A percentile compares a stretch with the other conserved stretches of the same genome.
Evolutionary conservation across 768 basidiomycete species (phyloP).

Genomic region (Russula abietina): DNA sequence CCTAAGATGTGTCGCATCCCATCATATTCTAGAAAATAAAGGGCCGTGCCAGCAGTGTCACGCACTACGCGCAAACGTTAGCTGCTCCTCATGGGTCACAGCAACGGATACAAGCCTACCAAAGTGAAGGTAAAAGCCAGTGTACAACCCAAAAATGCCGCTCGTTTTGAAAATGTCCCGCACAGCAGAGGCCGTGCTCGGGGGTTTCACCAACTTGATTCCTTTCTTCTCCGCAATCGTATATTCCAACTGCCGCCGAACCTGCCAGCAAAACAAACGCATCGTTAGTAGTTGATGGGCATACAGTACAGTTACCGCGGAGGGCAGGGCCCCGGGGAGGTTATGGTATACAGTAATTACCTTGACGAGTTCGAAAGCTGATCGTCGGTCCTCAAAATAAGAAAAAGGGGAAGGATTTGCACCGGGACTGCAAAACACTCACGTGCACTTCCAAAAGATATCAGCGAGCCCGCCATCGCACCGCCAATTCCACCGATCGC

Average conservation of each 20-base stretch:
- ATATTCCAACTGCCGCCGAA: conserved; percentile 87
- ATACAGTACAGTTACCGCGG: neutral
- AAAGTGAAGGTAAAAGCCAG: conserved; percentile 84
- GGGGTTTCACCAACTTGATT: conserved; percentile 62
- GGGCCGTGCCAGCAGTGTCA: conserved; percentile 81
- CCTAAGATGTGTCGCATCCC: conserved; percentile 84
- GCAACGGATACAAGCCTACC: conserved; percentile 38
- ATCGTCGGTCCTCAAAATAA: conserved; percentile 20
- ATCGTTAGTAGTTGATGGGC: neutral
- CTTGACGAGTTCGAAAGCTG: conserved; percentile 94
- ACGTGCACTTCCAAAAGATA: conserved; percentile 88
- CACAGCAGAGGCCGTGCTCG: conserved; percentile 72
- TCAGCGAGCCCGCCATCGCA: conserved; percentile 81
- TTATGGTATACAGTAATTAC: no score
- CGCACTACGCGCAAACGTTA: conserved; percentile 47
- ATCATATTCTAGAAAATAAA: conserved; percentile 95
- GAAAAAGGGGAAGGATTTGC: neutral
- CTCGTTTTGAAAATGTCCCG: conserved; percentile 64
- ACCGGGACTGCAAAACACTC: conserved; percentile 34
- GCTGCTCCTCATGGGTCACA: conserved; percentile 5
- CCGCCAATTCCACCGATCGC: conserved; percentile 74
- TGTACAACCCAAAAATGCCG: conserved; percentile 66
- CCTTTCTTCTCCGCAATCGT: conserved; percentile 82
- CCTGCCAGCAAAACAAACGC: conserved; percentile 37
- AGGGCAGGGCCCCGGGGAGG: no score